These are phyloP conservation scores for Microsporum canis DNA, from an alignment of 2,329 filamentous ascomycete genomes.

Conservation along the genomic window DNA sequence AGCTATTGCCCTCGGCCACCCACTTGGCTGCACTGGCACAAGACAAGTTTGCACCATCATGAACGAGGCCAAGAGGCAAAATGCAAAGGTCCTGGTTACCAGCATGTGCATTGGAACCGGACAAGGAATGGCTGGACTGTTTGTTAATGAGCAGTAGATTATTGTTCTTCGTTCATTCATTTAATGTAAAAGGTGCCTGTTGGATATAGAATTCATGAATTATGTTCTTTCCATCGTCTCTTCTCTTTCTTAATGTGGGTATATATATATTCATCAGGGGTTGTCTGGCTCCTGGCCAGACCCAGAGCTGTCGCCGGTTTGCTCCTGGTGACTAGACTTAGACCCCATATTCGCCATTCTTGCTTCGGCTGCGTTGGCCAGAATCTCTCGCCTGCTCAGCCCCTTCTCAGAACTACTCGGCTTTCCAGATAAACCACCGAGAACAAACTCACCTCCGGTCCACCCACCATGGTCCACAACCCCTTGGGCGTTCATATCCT, in stretches of 20 bases:
- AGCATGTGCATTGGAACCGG: conserved; percentile 74
- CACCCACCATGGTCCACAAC: conserved; percentile 59
- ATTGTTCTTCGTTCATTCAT: not conserved
- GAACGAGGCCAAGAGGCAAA: conserved; percentile 68
- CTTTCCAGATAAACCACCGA: conserved; percentile 44
- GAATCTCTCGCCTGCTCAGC: conserved; percentile 58
- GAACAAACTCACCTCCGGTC: conserved; percentile 67
- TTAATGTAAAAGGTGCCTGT: not conserved
- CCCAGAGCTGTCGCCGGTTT: not conserved
- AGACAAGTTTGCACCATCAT: conserved; percentile 85
- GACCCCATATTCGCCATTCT: conserved; percentile 39
- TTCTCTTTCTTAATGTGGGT: not conserved
- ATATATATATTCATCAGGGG: not conserved
- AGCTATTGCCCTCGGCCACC: conserved; percentile 85
- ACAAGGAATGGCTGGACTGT: conserved; percentile 55
- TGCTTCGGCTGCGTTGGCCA: conserved; percentile 64
- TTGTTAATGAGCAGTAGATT: conserved; percentile 50
- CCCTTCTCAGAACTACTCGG: conserved; percentile 18
- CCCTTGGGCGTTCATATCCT: conserved; percentile 38
- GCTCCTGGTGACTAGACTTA: not conserved
- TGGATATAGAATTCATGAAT: not conserved
- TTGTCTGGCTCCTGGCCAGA: not conserved
- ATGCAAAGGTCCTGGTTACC: conserved; percentile 83
- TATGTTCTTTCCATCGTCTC: not conserved
- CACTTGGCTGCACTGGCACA: conserved; percentile 77